Evolutionary conservation across 2,329 filamentous ascomycete species (phyloP).

Genomic region (Daldinia sp.): DNA sequence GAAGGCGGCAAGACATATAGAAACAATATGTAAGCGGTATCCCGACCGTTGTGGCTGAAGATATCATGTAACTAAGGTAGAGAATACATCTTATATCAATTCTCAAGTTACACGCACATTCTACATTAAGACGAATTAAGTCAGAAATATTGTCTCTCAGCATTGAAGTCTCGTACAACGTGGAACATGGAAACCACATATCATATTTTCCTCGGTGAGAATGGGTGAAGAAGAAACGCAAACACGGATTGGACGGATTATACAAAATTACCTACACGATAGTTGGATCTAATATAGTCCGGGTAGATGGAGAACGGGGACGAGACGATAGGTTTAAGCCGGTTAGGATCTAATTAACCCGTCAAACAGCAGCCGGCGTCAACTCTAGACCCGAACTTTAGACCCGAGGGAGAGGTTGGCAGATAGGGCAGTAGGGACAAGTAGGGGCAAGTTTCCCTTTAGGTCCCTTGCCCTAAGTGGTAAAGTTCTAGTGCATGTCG

Average conservation of each 20-base stretch:
- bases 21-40: slow-evolving; percentile 10
- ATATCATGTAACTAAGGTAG: neutral
- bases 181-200: neutral
- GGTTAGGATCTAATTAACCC: slow-evolving; percentile 1
- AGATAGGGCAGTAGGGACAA: too few species aligned
- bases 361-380: slow-evolving; percentile 10
- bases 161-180: neutral
- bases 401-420: slow-evolving; percentile 9
- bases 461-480: slow-evolving; percentile 7
- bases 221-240: neutral
- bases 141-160: neutral
- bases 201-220: neutral
- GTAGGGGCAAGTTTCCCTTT: neutral
- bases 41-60: slow-evolving; percentile 9
- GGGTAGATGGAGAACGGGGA: neutral
- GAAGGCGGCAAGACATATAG: slow-evolving; percentile 19
- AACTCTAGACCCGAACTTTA: slow-evolving; percentile 16
- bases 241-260: neutral
- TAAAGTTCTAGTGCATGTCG: slow-evolving; percentile 2
- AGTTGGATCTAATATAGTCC: neutral
- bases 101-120: slow-evolving; percentile 8
- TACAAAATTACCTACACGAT: neutral
- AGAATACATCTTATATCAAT: neutral
- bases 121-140: neutral
- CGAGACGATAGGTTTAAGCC: neutral